These are phyloP conservation scores for Vitis amurensis DNA, from an alignment of 164 flowering plant genomes.

Conservation along the genomic window DNA sequence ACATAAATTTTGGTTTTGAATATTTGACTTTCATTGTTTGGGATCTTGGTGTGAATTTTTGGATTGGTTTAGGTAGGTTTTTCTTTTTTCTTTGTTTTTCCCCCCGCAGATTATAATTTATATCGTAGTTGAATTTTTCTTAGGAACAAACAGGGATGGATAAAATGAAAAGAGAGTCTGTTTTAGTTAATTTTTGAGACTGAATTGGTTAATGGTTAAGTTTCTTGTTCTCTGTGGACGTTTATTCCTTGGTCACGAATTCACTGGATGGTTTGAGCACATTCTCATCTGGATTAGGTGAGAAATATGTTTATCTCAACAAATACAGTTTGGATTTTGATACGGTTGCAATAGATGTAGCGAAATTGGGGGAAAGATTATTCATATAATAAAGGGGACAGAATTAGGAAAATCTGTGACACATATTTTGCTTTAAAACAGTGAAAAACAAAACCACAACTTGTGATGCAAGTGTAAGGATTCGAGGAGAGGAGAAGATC, in stretches of 20 bases:
- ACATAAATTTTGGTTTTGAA: too few species aligned
- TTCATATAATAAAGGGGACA: too few species aligned
- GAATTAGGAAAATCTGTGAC: too few species aligned
- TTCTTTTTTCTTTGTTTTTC: too few species aligned
- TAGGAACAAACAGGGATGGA: not conserved
- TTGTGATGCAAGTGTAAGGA: not conserved
- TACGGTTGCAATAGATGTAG: not conserved
- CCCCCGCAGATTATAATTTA: not conserved
- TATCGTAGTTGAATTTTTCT: not conserved
- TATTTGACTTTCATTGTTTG: too few species aligned
- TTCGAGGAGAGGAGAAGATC: not conserved
- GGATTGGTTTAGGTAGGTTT: too few species aligned
- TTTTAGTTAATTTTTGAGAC: not conserved
- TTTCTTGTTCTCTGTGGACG: not conserved
- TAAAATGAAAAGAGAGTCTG: not conserved
- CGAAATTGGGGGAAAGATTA: too few species aligned
- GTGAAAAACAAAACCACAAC: not conserved
- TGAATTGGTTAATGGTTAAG: not conserved
- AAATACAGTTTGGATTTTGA: not conserved
- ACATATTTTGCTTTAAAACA: not conserved
- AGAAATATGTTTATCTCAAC: not conserved
- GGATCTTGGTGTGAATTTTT: too few species aligned
- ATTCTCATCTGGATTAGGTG: not conserved
- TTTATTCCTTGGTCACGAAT: not conserved
- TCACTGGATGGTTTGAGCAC: not conserved